A percentile compares a stretch with the other conserved stretches of the same genome.
phyloP scores from a whole-genome alignment of 2,329 filamentous ascomycete genomes.

The Domatiomyces catenatus region DNA sequence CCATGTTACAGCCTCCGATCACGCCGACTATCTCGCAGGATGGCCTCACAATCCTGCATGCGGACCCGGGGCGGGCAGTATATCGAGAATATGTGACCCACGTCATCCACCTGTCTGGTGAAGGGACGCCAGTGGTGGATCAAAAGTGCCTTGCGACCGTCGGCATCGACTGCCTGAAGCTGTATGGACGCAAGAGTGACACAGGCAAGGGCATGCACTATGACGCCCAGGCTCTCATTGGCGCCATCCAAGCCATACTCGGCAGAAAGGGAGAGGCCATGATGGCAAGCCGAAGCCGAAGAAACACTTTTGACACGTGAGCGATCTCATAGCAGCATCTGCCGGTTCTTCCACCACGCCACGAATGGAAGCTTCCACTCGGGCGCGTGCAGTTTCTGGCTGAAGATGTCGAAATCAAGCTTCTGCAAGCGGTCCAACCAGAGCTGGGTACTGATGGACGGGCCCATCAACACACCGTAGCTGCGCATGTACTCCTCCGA shows the following conservation, averaged over 20 bases:
- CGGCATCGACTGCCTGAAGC: conserved; percentile 53
- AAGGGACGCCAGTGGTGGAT: conserved; percentile 14
- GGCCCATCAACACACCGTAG: conserved; percentile 52
- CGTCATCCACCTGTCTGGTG: conserved; percentile 15
- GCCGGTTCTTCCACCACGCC: conserved; percentile 46
- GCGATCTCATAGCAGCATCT: conserved; percentile 32
- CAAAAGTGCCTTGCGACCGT: conserved; percentile 9
- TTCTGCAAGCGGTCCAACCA: conserved; percentile 68
- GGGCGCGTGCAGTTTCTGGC: conserved; percentile 44
- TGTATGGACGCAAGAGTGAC: conserved; percentile 52
- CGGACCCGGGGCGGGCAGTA: conserved; percentile 3
- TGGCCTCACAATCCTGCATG: background rate
- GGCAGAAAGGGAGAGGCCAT: conserved; percentile 46
- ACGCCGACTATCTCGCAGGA: background rate
- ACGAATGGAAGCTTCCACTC: conserved; percentile 83
- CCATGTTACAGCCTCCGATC: background rate
- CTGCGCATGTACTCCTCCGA: conserved; percentile 31
- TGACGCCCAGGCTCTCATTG: conserved; percentile 57
- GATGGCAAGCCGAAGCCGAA: conserved; percentile 32
- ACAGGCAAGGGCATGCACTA: conserved; percentile 46
- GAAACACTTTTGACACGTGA: conserved; percentile 40
- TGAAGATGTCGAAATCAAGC: conserved; percentile 69
- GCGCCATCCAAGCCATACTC: conserved; percentile 63
- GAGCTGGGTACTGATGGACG: conserved; percentile 58
- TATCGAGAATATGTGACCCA: conserved; percentile 17